Evolutionary conservation across 352 stramenopile genomes (phyloP).

Genomic region (Phytophthora aleatoria): DNA sequence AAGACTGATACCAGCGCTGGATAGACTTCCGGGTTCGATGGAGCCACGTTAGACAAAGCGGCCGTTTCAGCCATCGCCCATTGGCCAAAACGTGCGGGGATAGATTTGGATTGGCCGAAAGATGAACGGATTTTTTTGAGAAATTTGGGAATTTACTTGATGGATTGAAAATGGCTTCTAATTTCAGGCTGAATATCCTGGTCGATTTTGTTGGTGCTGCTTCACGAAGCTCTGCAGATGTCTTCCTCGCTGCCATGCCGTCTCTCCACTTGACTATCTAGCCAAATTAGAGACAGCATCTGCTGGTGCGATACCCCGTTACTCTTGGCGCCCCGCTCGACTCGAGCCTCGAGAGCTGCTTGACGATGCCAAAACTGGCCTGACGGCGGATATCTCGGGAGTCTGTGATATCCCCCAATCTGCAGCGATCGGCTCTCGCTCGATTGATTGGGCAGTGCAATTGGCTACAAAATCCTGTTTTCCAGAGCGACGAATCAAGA

Average conservation of each 20-base stretch:
- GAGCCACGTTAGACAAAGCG: slow-evolving; percentile 2
- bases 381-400: slow-evolving; percentile 11
- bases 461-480: neutral
- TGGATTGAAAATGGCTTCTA: slow-evolving; percentile 7
- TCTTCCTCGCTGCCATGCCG: neutral
- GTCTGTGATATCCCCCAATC: slow-evolving; percentile 24
- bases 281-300: neutral
- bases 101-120: slow-evolving; percentile 12
- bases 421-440: slow-evolving; percentile 6
- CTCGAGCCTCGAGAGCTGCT: neutral
- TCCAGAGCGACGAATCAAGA: slow-evolving; percentile 2
- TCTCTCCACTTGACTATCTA: neutral
- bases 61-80: slow-evolving; percentile 2
- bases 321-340: no score
- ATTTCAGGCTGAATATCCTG: neutral
- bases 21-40: slow-evolving; percentile 1
- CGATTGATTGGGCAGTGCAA: neutral
- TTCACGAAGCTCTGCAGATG: neutral
- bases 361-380: neutral
- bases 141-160: slow-evolving; percentile 30
- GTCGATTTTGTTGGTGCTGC: neutral
- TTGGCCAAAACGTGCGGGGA: slow-evolving; percentile 6
- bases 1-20: neutral
- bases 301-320: no score
- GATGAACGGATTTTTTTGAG: slow-evolving; percentile 18